Evolutionary conservation across 495 filamentous ascomycete species (phyloP).

Genomic region (Astrocystis sublimbata): DNA sequence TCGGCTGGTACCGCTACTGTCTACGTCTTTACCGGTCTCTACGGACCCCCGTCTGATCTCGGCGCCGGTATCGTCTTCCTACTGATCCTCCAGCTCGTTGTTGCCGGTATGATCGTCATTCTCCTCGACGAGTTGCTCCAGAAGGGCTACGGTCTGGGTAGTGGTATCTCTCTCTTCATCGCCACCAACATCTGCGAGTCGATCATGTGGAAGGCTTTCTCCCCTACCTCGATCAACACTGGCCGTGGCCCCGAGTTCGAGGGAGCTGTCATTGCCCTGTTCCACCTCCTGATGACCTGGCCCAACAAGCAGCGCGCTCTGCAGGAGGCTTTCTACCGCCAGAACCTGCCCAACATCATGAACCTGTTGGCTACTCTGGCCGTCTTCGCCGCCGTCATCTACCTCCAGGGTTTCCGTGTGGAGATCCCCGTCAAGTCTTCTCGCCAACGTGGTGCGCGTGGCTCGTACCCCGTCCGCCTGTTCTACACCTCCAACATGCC

Average conservation of each 20-base stretch:
- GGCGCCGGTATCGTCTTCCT: constrained; percentile 98
- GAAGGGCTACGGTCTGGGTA: constrained; percentile 98
- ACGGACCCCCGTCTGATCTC: constrained; percentile 92
- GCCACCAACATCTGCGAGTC: constrained; percentile 99
- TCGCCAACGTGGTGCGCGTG: constrained; percentile 97
- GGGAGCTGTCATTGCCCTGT: constrained; percentile 96
- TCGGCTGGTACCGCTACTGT: constrained; percentile 97
- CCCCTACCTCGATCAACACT: constrained; percentile 98
- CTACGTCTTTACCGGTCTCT: constrained; percentile 96
- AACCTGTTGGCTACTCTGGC: constrained; percentile 90
- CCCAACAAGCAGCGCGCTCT: constrained; percentile 97
- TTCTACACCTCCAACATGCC: constrained; percentile 96
- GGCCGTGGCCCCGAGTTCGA: constrained; percentile 99
- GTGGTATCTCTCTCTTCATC: constrained; percentile 99
- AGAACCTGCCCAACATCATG: constrained; percentile 99
- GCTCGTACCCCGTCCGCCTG: constrained; percentile 74
- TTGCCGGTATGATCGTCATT: constrained; percentile 97
- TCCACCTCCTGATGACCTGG: constrained; percentile 98
- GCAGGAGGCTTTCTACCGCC: constrained; percentile 97
- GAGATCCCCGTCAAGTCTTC: constrained; percentile 99
- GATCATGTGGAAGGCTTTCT: constrained; percentile 99
- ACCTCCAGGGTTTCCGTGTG: constrained; percentile 99
- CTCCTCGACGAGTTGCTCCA: constrained; percentile 98
- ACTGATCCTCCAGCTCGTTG: constrained; percentile 92
- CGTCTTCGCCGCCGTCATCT: constrained; percentile 97